Evolutionary conservation across 441 rosid species (phyloP).

Genomic region (Cnidoscolus chayamansa): DNA sequence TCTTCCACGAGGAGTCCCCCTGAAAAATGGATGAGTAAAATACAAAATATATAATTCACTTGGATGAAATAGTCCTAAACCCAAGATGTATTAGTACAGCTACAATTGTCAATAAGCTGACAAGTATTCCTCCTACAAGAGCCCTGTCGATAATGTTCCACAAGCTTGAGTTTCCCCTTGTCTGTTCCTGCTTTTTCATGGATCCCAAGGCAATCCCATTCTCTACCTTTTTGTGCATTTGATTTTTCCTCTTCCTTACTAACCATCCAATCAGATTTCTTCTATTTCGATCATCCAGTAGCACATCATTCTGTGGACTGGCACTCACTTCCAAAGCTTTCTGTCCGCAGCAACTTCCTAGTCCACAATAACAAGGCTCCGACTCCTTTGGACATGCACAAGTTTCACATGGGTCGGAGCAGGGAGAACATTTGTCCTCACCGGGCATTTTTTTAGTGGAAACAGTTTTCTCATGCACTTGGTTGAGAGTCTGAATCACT

Average conservation of each 20-base stretch:
- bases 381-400: conserved; percentile 43
- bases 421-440: conserved; percentile 31
- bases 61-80: conserved; percentile 25
- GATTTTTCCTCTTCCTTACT: conserved; percentile 39
- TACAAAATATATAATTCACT: conserved; percentile 15
- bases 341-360: conserved; percentile 47
- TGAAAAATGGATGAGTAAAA: not conserved
- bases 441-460: conserved; percentile 23
- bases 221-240: conserved; percentile 27
- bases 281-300: conserved; percentile 30
- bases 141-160: conserved; percentile 55
- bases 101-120: conserved; percentile 52
- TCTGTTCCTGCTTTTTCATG: conserved; percentile 33
- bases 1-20: not conserved
- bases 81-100: conserved; percentile 49
- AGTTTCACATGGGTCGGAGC: conserved; percentile 34
- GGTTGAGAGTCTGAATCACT: conserved; percentile 53
- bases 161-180: conserved; percentile 20
- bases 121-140: conserved; percentile 57
- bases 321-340: conserved; percentile 24
- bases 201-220: conserved; percentile 23
- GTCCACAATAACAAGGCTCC: conserved; percentile 44
- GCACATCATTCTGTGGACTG: conserved; percentile 19
- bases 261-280: conserved; percentile 50
- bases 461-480: conserved; percentile 24